Evolutionary conservation across 164 flowering plant genomes (phyloP).

Genomic region (Annona squamosa): DNA sequence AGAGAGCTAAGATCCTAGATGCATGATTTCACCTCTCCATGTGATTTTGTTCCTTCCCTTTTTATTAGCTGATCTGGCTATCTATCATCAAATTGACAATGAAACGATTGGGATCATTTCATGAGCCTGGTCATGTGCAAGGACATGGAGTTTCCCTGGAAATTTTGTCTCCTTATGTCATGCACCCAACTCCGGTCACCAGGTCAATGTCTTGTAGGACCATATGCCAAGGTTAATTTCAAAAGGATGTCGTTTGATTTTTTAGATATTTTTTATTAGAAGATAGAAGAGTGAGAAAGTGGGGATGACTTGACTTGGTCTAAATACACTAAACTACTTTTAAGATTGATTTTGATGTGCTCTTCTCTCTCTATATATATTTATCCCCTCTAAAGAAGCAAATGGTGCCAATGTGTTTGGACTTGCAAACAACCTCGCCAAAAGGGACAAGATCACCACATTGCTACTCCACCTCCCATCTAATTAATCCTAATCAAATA

Average conservation of each 20-base stretch:
- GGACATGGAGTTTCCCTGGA: too few species aligned
- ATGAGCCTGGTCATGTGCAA: too few species aligned
- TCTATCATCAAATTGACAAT: too few species aligned
- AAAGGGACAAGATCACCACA: constrained; percentile 3
- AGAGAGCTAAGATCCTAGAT: too few species aligned
- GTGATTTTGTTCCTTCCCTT: too few species aligned
- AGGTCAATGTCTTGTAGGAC: background rate
- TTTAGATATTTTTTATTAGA: background rate
- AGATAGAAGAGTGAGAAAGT: background rate
- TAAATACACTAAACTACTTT: background rate
- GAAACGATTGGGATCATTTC: too few species aligned
- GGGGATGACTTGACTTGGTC: too few species aligned
- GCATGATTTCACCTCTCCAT: too few species aligned
- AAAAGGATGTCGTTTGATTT: background rate
- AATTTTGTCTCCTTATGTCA: background rate
- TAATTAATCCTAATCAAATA: background rate
- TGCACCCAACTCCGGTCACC: background rate
- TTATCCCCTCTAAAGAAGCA: constrained; percentile 2
- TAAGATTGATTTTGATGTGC: background rate
- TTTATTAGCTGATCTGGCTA: too few species aligned
- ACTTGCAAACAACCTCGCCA: constrained; percentile 1
- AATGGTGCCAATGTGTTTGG: constrained; percentile 6
- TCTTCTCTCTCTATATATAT: background rate
- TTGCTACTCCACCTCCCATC: background rate
- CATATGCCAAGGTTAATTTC: background rate